phyloP scores from a whole-genome alignment of 345 rosid genomes.

The Eucalyptus pauciflora region DNA sequence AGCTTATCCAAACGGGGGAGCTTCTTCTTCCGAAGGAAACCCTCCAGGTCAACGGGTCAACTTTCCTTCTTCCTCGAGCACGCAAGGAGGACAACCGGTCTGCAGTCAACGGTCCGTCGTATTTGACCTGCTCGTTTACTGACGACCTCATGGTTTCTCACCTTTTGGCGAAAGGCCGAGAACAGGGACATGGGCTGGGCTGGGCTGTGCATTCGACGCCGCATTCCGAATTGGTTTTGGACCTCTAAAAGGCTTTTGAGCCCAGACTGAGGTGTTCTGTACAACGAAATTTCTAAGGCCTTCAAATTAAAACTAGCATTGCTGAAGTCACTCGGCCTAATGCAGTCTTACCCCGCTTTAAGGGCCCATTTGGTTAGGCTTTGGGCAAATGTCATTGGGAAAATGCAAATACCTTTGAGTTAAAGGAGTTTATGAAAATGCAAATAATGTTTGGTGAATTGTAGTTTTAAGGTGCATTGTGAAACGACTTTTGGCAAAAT shows the following conservation, averaged over 20 bases:
- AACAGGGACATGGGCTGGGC: neutral
- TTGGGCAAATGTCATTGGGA: too few species aligned
- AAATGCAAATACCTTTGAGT: too few species aligned
- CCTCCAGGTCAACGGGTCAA: neutral
- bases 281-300: neutral
- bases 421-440: too few species aligned
- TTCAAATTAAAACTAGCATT: neutral
- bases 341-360: neutral
- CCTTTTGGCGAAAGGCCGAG: neutral
- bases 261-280: neutral
- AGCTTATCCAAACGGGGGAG: neutral
- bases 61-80: neutral
- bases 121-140: neutral
- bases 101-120: neutral
- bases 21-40: neutral
- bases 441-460: too few species aligned
- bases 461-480: too few species aligned
- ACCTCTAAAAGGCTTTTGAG: neutral
- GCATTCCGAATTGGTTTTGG: neutral
- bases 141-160: neutral
- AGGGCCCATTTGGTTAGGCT: too few species aligned
- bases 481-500: too few species aligned
- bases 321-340: neutral
- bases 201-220: neutral
- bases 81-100: neutral